Base-by-base conservation (phyloP, 192 early-diverging fungal genomes). In the Coemansia sp. region DNA sequence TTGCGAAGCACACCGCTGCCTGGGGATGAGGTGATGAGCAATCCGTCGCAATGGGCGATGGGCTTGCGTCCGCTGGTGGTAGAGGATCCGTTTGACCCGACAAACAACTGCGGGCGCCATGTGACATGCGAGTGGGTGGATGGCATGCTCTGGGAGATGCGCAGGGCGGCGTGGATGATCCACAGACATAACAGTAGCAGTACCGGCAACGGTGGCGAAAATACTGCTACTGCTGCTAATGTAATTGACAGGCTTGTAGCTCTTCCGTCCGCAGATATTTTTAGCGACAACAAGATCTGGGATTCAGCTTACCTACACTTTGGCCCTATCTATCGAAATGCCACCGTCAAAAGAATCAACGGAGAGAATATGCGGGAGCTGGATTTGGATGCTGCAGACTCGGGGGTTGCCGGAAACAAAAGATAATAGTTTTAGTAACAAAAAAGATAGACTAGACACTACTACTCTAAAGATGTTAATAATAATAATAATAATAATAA, bases 91-190 rank as follows among this genome's bases (percentile, higher is more conserved):
- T 77, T 82, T 5, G 79, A 82, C 18, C 23, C 58, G 16, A 9
- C 37, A 2, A 56, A 71, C 18, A 82, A 77, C 54, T 77, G 74
- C 40, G 75, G 63, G 1, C 71, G 79, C 62, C 67, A 65, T 16
- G 79, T 71, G 10, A 68, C 75, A 39, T 44, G 70, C 9, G 75
- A 74, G 62, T 82, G 79, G 79, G 62, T 68, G 12, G 71, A 68
- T 43, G 79, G 75, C 5, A 18, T 82, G 13, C 23, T 77, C n/a
- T 82, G 79, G 79, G 79, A 82, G 47, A 82, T 82, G 79, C 74
- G 79, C 16, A 62, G 79, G 21, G 79, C 75, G 23, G 79, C 79
- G 0, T 71, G 63, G 69, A 50, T 59, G 0, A 63, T 66, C 58
- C 37, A 39, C 43, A 21, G 43, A 21, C 40, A 61, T 18, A 26